A percentile compares a stretch with the other conserved stretches of the same genome.
Conservation (phyloP, 83 land plant genomes). For the Diphasiastrum complanatum region DNA sequence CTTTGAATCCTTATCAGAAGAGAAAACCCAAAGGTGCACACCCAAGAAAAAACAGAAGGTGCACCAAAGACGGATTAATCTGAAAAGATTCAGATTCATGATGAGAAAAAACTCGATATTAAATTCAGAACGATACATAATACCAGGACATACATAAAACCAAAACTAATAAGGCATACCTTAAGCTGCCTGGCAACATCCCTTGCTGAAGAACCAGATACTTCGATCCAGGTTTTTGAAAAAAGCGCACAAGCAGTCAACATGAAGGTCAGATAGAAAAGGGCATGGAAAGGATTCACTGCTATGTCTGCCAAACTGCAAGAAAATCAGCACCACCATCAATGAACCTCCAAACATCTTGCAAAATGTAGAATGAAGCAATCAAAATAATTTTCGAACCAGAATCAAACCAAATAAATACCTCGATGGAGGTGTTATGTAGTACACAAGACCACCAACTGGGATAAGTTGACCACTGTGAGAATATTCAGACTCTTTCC, state of each 20-base stretch:
- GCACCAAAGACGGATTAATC: too few relatives aligned
- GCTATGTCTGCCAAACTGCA: conserved; percentile 80
- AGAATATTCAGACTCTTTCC: conserved; percentile 90
- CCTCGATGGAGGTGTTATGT: conserved; percentile 84
- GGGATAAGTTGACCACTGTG: conserved; percentile 67
- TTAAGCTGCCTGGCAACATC: conserved; percentile 90
- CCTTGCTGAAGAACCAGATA: conserved; percentile 82
- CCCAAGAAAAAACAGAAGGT: too few relatives aligned
- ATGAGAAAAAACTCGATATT: too few relatives aligned
- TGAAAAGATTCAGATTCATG: too few relatives aligned
- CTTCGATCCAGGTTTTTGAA: conserved; percentile 93
- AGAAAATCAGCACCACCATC: neutral
- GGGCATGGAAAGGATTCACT: conserved; percentile 82
- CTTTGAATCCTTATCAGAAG: too few relatives aligned
- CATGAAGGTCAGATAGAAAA: conserved; percentile 73
- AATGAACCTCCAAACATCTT: neutral
- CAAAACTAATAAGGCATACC: conserved; percentile 29
- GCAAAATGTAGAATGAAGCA: neutral
- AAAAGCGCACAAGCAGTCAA: conserved; percentile 82
- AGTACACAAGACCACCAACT: conserved; percentile 86
- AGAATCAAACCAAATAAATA: conserved; percentile 13
- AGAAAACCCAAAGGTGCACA: too few relatives aligned
- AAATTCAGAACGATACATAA: neutral
- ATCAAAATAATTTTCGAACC: neutral
- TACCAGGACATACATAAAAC: too few relatives aligned